These are phyloP conservation scores for Musa balbisiana DNA, from an alignment of 202 grass and related monocot genomes.

Conservation along the genomic window DNA sequence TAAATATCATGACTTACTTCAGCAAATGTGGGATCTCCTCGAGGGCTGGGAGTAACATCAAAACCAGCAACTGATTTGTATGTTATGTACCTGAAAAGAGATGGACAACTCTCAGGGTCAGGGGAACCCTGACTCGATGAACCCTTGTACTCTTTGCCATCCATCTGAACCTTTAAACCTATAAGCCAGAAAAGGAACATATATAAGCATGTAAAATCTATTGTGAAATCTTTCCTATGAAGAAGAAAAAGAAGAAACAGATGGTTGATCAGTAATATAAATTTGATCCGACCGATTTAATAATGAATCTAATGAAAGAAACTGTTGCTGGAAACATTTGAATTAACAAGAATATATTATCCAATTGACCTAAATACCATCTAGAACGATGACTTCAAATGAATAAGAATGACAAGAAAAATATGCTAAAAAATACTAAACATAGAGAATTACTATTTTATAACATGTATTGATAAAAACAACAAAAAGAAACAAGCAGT, in stretches of 20 bases:
- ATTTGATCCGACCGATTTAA: background rate
- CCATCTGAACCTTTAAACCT: background rate
- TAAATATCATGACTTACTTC: background rate
- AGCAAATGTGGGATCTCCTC: background rate
- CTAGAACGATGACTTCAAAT: background rate
- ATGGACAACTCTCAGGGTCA: slow-evolving; percentile 4
- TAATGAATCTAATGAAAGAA: background rate
- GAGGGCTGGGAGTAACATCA: background rate
- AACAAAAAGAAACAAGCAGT: no score
- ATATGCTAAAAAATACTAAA: background rate
- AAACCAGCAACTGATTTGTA: slow-evolving; percentile 5
- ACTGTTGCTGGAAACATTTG: background rate
- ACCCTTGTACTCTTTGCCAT: background rate
- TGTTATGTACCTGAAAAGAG: slow-evolving; percentile 3
- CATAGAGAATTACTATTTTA: no score
- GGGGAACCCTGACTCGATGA: background rate
- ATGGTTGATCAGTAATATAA: background rate
- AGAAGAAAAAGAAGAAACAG: background rate
- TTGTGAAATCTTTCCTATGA: background rate
- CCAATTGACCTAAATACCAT: background rate
- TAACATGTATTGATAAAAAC: no score
- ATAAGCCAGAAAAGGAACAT: background rate
- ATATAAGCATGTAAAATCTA: background rate
- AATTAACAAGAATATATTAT: background rate
- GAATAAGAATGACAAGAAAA: background rate